Evolutionary conservation across 805 yeast genomes (phyloP).

Genomic region (Barnettozyma vustinii): DNA sequence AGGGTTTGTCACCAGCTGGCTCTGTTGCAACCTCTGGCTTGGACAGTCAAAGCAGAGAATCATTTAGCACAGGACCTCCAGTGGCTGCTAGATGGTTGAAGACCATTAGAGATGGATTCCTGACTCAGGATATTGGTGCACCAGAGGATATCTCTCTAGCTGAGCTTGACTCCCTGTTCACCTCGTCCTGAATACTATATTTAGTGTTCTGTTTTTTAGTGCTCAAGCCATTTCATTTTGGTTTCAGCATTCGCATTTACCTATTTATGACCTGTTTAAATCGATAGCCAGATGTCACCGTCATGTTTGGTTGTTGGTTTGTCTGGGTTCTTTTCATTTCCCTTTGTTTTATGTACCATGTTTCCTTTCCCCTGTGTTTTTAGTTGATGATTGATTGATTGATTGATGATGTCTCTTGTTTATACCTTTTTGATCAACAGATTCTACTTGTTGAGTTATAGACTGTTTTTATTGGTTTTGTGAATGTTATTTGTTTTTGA

Average conservation of each 20-base stretch:
- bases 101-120: constrained; percentile 70
- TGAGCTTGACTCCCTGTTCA: constrained; percentile 52
- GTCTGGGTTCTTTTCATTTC: constrained; percentile 1
- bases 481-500: not conserved
- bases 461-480: not conserved
- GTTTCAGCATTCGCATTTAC: not conserved
- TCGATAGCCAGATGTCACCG: not conserved
- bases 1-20: constrained; percentile 40
- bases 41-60: constrained; percentile 16
- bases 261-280: not conserved
- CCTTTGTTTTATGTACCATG: not conserved
- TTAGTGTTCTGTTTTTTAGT: not conserved
- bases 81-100: constrained; percentile 62
- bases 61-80: constrained; percentile 23
- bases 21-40: constrained; percentile 26
- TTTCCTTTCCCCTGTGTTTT: not conserved
- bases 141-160: constrained; percentile 77
- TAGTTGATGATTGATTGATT: not conserved
- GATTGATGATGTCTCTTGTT: constrained; percentile 1
- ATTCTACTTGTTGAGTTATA: not conserved
- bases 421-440: not conserved
- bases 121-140: constrained; percentile 69
- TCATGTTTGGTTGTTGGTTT: not conserved
- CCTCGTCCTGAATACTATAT: constrained; percentile 9
- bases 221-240: not conserved